Evolutionary conservation across 148 eudicot species (phyloP).

Genomic region (Rhododendron williamsianum): DNA sequence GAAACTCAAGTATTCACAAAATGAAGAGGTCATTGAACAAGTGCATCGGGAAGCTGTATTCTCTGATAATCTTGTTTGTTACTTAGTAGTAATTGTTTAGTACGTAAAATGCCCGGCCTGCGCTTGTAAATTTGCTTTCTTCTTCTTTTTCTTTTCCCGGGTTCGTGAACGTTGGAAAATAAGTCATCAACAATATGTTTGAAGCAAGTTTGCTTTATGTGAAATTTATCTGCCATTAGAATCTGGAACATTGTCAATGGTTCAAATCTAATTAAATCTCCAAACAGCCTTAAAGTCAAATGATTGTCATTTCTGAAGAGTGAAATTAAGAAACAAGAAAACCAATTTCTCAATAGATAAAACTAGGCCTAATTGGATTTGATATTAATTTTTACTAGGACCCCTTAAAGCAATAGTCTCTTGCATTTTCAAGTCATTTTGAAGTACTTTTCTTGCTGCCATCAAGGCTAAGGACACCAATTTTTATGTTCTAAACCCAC

Average conservation of each 20-base stretch:
- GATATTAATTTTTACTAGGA: too few species aligned
- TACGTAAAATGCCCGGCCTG: not conserved
- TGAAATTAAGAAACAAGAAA: too few species aligned
- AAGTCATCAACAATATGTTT: not conserved
- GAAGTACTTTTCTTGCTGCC: too few species aligned
- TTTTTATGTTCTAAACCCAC: too few species aligned
- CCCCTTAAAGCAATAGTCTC: too few species aligned
- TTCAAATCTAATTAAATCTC: not conserved
- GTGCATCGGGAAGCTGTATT: not conserved
- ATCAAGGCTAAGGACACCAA: too few species aligned
- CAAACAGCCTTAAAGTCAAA: not conserved
- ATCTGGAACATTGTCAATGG: not conserved
- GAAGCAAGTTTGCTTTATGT: not conserved
- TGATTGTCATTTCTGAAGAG: too few species aligned
- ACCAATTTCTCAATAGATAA: too few species aligned
- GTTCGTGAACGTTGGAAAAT: slow-evolving; percentile 1
- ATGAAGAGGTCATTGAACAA: not conserved
- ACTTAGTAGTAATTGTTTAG: not conserved
- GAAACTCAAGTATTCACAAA: not conserved
- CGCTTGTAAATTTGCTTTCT: not conserved
- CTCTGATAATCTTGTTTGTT: not conserved
- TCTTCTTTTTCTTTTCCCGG: not conserved
- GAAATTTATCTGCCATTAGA: not conserved
- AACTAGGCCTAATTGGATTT: too few species aligned
- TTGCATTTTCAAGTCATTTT: too few species aligned